These are phyloP conservation scores for Penicillium digitatum DNA, from an alignment of 2,329 filamentous ascomycete genomes.

Conservation along the genomic window DNA sequence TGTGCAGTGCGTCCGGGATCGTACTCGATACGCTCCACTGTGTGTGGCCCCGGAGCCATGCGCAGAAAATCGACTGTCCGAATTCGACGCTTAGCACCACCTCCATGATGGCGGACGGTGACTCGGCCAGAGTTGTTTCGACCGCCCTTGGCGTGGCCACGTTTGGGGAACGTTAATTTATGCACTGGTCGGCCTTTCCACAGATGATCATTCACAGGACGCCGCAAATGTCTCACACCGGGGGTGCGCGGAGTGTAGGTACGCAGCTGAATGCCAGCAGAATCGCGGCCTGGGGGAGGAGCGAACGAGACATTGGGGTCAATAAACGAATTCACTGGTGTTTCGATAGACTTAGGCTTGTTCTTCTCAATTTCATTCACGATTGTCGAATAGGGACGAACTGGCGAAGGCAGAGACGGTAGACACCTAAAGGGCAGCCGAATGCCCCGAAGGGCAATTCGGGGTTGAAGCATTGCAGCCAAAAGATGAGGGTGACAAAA, in stretches of 20 bases:
- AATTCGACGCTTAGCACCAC: conserved; percentile 87
- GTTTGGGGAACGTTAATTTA: conserved; percentile 83
- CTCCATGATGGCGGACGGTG: conserved; percentile 86
- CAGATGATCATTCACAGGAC: conserved; percentile 92
- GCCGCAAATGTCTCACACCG: conserved; percentile 82
- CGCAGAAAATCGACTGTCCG: conserved; percentile 86
- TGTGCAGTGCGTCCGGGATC: conserved; percentile 91
- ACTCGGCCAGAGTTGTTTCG: conserved; percentile 82
- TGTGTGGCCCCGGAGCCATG: conserved; percentile 71
- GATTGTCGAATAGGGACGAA: conserved; percentile 53
- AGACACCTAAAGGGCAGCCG: conserved; percentile 49
- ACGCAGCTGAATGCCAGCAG: conserved; percentile 55
- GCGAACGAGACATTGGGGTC: conserved; percentile 41
- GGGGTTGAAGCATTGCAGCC: conserved; percentile 61
- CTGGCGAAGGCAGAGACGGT: conserved; percentile 35
- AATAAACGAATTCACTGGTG: conserved; percentile 31
- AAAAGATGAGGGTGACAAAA: neutral
- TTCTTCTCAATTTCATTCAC: conserved; percentile 37
- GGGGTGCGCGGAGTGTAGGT: conserved; percentile 93
- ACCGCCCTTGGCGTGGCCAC: conserved; percentile 87
- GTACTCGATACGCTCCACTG: conserved; percentile 92
- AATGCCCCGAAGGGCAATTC: conserved; percentile 55
- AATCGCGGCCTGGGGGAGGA: conserved; percentile 44
- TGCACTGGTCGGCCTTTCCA: conserved; percentile 88
- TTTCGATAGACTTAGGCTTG: conserved; percentile 23